These are phyloP conservation scores for Marasmius oreades DNA, from an alignment of 1,284 basidiomycete species.

Conservation along the genomic window DNA sequence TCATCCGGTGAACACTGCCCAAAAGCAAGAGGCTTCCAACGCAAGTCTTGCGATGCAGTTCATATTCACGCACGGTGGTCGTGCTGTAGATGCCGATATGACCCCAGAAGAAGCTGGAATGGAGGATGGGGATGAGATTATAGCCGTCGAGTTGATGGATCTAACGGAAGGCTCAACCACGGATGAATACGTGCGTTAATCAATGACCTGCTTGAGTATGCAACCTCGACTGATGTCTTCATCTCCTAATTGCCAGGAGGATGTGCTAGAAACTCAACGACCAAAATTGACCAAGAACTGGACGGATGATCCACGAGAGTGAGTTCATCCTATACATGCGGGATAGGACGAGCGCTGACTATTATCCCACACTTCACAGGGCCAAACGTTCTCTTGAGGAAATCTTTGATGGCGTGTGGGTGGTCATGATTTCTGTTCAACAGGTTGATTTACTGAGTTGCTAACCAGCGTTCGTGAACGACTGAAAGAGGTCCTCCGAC, in stretches of 20 bases:
- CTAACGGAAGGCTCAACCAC: conserved; percentile 62
- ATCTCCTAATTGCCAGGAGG: conserved; percentile 44
- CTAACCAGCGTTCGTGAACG: conserved; percentile 67
- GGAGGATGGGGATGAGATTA: conserved; percentile 80
- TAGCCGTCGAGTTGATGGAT: conserved; percentile 84
- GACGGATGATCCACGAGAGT: conserved; percentile 72
- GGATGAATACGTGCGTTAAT: conserved; percentile 56
- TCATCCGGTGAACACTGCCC: conserved; percentile 39
- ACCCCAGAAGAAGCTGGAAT: conserved; percentile 82
- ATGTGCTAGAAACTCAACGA: conserved; percentile 54
- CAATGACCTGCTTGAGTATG: conserved; percentile 2
- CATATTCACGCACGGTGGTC: conserved; percentile 76
- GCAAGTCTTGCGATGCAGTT: conserved; percentile 56
- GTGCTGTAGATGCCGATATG: conserved; percentile 67
- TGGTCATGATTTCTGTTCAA: conserved; percentile 14
- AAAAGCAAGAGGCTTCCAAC: conserved; percentile 21
- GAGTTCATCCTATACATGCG: conserved; percentile 25
- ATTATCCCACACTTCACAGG: conserved; percentile 33
- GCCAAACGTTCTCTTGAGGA: conserved; percentile 70
- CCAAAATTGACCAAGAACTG: conserved; percentile 74
- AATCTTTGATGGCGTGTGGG: conserved; percentile 78
- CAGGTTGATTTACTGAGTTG: neutral
- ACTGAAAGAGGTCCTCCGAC: conserved; percentile 76
- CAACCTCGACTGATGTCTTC: conserved; percentile 4
- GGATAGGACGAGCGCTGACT: conserved; percentile 9